Evolutionary conservation across 2,329 filamentous ascomycete species (phyloP), one percentile per base, ranked within the genome.

Genomic region (Aspergillus ochraceoroseus): DNA sequence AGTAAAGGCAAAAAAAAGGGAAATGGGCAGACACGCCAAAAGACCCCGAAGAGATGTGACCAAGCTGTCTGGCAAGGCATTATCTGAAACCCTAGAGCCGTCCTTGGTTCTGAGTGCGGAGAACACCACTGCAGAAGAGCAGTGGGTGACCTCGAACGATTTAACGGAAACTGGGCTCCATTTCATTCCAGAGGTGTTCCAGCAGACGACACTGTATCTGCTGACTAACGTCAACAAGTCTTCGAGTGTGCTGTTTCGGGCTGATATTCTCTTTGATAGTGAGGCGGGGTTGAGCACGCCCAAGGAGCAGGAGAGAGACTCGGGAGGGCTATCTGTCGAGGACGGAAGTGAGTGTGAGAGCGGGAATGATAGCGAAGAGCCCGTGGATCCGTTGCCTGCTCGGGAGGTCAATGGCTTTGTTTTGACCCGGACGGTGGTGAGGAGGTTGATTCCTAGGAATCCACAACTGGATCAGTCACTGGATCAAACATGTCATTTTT

Each of bases 401-500:
- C 51, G 44, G 13, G 43, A 43, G 11, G 45, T 66, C 18, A 13
- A 53, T 4, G 58, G 55, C 4, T 67, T 66, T 32, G 36, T 49
- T 4, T 68, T 80, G 20, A 70, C 74, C 15, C 80, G 82, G 49
- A 79, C 79, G 1, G 72, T 95, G 13, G 76, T 95, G 5, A 76
- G 89, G 44, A 82, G 75, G 46, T 70, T 95, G 54, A 81, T 95
- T 32, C 90, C 90, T 2, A 75, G 90, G 35, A 95, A 95, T 62
- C 78, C 81, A 2, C 74, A 81, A 39, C 70, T 90, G 17, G 90
- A 96, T 62, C 69, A 72, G 13, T 73, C 83, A 1, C 64, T 95
- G 48, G 75, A 87, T 42, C 90, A 96, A 64, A 94, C 87, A 2
- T 94, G 87, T 61, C 75, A 86, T 40, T 76, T 89, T 47, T 86